Evolutionary conservation across 768 basidiomycete genomes (phyloP).

Genomic region (Tulasnella sp.): DNA sequence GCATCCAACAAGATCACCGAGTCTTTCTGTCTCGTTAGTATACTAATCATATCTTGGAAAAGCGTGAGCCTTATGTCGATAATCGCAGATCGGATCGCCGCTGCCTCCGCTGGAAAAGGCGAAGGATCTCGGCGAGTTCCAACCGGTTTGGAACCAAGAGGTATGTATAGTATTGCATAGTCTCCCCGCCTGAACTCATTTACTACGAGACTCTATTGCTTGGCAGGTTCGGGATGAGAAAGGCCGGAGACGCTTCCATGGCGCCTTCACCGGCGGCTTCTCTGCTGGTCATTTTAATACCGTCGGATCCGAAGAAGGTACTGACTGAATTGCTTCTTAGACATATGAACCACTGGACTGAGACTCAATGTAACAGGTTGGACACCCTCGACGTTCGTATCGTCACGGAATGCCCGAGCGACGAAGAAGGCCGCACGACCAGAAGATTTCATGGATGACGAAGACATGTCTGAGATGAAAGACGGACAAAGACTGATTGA

Average conservation of each 20-base stretch:
- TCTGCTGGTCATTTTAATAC: conserved; percentile 95
- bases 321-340: conserved; percentile 8
- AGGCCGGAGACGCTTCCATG: conserved; percentile 84
- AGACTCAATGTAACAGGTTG: conserved; percentile 52
- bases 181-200: conserved; percentile 14
- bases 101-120: conserved; percentile 89
- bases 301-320: conserved; percentile 93
- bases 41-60: background rate
- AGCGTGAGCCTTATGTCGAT: conserved; percentile 7
- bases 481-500: conserved; percentile 67
- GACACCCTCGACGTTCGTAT: conserved; percentile 86
- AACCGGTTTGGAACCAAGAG: conserved; percentile 97
- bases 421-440: conserved; percentile 51
- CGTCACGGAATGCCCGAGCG: conserved; percentile 64
- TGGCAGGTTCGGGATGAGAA: conserved; percentile 82
- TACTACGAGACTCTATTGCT: conserved; percentile 13
- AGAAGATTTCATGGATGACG: conserved; percentile 98
- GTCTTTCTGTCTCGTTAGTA: conserved; percentile 67
- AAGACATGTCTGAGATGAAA: conserved; percentile 75
- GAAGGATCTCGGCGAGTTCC: conserved; percentile 87
- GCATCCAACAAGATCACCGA: conserved; percentile 65
- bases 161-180: conserved; percentile 33
- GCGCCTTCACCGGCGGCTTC: conserved; percentile 97
- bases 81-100: conserved; percentile 76
- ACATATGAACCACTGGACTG: background rate